phyloP scores from a whole-genome alignment of 768 basidiomycete species.

The Suillus lakei region DNA sequence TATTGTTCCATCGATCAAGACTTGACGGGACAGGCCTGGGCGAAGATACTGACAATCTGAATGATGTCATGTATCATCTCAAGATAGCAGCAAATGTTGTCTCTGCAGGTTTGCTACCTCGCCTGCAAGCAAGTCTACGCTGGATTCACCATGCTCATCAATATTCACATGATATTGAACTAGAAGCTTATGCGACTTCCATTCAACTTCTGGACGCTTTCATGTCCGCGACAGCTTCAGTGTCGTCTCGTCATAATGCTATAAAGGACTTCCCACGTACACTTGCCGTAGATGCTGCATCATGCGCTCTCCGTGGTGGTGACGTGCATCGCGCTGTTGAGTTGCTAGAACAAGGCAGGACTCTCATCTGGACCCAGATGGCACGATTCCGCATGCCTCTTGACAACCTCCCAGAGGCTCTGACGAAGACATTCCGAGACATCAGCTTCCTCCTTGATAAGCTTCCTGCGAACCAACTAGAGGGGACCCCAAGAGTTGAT shows the following conservation, averaged over 20 bases:
- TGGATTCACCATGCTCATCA: conserved; percentile 5
- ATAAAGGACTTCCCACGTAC: neutral
- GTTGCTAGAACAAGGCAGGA: no score
- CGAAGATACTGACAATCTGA: no score
- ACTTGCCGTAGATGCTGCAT: conserved; percentile 10
- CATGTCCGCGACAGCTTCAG: conserved; percentile 1
- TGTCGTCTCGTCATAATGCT: neutral
- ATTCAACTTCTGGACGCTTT: conserved; percentile 6
- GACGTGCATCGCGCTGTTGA: no score
- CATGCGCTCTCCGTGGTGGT: no score
- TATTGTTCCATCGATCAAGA: no score
- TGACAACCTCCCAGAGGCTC: no score
- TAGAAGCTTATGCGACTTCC: conserved; percentile 4
- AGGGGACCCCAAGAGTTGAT: neutral
- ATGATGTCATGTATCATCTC: conserved; percentile 1
- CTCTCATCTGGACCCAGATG: conserved; percentile 35
- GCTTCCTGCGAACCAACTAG: no score
- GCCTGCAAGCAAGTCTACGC: neutral
- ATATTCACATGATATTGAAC: neutral
- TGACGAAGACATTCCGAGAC: no score
- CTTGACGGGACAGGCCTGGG: no score
- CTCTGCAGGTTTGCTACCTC: neutral
- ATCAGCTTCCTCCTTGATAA: no score
- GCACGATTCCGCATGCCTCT: no score
- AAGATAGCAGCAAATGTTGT: neutral